Evolutionary conservation across 1,284 basidiomycete species (phyloP), one percentile per base, ranked within the genome.

Genomic region (Ceratobasidium sp.): DNA sequence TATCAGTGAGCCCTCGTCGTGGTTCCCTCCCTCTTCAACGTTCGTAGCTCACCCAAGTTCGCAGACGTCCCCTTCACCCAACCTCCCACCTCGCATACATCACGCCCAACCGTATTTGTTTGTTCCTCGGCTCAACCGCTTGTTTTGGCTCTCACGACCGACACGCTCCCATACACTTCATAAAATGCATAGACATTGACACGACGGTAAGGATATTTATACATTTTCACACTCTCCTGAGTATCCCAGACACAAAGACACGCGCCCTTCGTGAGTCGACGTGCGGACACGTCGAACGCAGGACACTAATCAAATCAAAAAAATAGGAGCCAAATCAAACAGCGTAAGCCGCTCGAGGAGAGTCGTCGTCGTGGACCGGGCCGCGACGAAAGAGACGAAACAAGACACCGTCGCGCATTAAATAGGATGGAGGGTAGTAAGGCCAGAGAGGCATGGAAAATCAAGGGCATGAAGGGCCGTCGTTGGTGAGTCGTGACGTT

Each of bases 271-370:
- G 63, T 66, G 47, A 66, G 32, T 52, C 18, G 63, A 66, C 63
- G 63, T 66, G 63, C 63, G 32, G 54, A 43, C 63, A 66, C 63
- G 54, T 66, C 63, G 63, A 52, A 66, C 63, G 63, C 63, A 66
- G 63, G 63, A 66, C 28, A 23, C 54, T 52, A 11, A 44, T 18
- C 43, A 9, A 44, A 44, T 46, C 43, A 63, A 28, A 59, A 63
- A 63, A 63, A 41, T 63, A 63, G 35, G 41, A 50, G 18, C 28
- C 23, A 43, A 21, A 6, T 32, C 38, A 50, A 9, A 32, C 54
- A 47, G 62, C 26, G 26, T 23, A 28, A 41, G 7, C 13, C 58
- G 23, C n/a, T 18, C 43, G 18, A 44, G 18, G 43, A 9, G 18
- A 9, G 43, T 18, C 43, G 18, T 44, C 11, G 43, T 44, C 43